phyloP scores from a whole-genome alignment of 805 yeast species.

The Kodamaea neixiangensis region DNA sequence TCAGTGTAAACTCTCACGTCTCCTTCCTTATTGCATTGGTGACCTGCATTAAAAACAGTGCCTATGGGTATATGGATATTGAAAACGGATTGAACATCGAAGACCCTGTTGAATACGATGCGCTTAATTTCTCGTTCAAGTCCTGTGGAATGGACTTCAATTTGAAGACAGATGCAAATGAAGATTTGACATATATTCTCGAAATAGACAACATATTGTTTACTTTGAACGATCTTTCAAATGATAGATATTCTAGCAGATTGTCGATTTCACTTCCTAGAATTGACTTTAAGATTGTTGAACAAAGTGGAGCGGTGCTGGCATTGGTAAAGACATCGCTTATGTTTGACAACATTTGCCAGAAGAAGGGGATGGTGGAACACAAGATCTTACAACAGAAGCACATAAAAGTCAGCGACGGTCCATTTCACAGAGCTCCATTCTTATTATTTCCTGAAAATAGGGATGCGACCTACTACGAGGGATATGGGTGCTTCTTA shows the following conservation, averaged over 20 bases:
- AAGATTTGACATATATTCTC: slow-evolving; percentile 19
- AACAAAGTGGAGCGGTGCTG: slow-evolving; percentile 21
- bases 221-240: slow-evolving; percentile 69
- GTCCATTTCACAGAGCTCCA: slow-evolving; percentile 78
- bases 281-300: slow-evolving; percentile 35
- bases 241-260: slow-evolving; percentile 59
- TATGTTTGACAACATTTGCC: slow-evolving; percentile 58
- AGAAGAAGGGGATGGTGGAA: slow-evolving; percentile 48
- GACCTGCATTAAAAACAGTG: slow-evolving; percentile 49
- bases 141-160: slow-evolving; percentile 49
- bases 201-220: slow-evolving; percentile 32
- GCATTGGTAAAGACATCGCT: slow-evolving; percentile 55
- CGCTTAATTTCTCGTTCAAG: slow-evolving; percentile 61
- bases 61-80: slow-evolving; percentile 64
- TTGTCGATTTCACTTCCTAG: slow-evolving; percentile 52
- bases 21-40: slow-evolving; percentile 45
- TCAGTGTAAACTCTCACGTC: slow-evolving; percentile 54
- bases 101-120: slow-evolving; percentile 62
- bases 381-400: slow-evolving; percentile 57
- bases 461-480: slow-evolving; percentile 50
- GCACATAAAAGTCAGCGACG: slow-evolving; percentile 72
- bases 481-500: slow-evolving; percentile 50
- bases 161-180: slow-evolving; percentile 31
- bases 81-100: slow-evolving; percentile 73
- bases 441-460: slow-evolving; percentile 60